Percentiles rank a stretch among this genome's conserved stretches.
Evolutionary conservation across 1,284 basidiomycete species (phyloP).

Genomic region (Crepidotus sp.): DNA sequence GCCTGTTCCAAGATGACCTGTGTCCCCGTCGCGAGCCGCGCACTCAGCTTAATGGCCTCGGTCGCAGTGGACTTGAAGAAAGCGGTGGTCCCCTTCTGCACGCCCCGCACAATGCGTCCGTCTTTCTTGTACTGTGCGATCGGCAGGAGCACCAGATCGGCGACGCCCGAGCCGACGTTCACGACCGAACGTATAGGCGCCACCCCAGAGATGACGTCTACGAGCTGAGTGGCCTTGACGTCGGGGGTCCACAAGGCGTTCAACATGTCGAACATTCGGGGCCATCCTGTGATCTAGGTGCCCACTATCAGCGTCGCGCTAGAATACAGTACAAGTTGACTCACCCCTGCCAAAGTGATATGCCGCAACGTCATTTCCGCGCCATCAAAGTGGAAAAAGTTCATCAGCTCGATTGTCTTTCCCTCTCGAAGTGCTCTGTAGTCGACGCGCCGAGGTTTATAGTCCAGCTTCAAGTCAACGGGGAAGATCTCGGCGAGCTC

Average conservation of each 20-base stretch:
- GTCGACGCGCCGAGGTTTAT: slow-evolving; percentile 96
- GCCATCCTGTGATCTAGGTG: slow-evolving; percentile 80
- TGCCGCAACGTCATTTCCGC: slow-evolving; percentile 96
- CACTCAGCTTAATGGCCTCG: slow-evolving; percentile 94
- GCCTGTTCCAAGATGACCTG: slow-evolving; percentile 96
- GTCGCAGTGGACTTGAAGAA: slow-evolving; percentile 92
- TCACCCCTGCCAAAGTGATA: slow-evolving; percentile 82
- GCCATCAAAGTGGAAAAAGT: slow-evolving; percentile 99
- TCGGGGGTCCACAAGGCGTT: slow-evolving; percentile 99
- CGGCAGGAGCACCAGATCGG: slow-evolving; percentile 90
- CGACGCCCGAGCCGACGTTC: slow-evolving; percentile 93
- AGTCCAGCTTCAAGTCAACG: slow-evolving; percentile 88
- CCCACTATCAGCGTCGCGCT: not conserved
- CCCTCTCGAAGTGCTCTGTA: slow-evolving; percentile 89
- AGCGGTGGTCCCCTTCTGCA: slow-evolving; percentile 89
- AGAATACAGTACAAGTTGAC: slow-evolving; percentile 24
- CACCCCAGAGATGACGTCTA: slow-evolving; percentile 96
- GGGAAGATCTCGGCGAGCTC: slow-evolving; percentile 89
- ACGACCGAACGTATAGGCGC: slow-evolving; percentile 92
- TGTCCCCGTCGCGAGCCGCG: slow-evolving; percentile 89
- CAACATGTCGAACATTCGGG: slow-evolving; percentile 78
- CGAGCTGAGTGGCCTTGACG: slow-evolving; percentile 96
- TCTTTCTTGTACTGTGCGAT: slow-evolving; percentile 98
- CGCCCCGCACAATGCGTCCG: slow-evolving; percentile 82
- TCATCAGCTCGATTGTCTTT: slow-evolving; percentile 95